Evolutionary conservation across 1,139 yeast genomes (phyloP).

Genomic region (Nakaseomyces uthaithaninus): DNA sequence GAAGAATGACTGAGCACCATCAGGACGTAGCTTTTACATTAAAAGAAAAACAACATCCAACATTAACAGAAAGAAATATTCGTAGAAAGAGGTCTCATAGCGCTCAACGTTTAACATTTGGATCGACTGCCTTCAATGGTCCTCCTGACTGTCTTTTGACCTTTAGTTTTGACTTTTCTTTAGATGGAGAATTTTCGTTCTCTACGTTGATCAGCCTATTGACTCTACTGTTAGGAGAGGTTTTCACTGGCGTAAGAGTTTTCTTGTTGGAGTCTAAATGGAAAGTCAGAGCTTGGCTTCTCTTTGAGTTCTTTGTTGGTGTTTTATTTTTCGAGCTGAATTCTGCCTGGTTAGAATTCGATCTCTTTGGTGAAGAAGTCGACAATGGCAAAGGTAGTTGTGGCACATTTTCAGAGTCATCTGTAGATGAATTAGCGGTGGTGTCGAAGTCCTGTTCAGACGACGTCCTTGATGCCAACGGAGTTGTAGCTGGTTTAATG

Average conservation of each 20-base stretch:
- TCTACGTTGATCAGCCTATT: conserved; percentile 27
- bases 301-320: conserved; percentile 12
- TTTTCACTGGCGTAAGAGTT: conserved; percentile 26
- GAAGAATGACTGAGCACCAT: not conserved
- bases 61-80: not conserved
- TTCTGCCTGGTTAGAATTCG: not conserved
- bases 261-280: conserved; percentile 28
- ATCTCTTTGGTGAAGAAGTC: conserved; percentile 11
- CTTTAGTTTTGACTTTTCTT: not conserved
- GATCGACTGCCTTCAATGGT: conserved; percentile 2
- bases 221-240: conserved; percentile 30
- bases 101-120: not conserved
- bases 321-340: conserved; percentile 1
- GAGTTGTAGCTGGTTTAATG: conserved; percentile 9
- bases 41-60: not conserved
- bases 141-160: conserved; percentile 1
- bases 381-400: conserved; percentile 5
- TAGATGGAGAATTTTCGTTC: conserved; percentile 2
- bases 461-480: conserved; percentile 11
- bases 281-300: conserved; percentile 30
- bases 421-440: not conserved
- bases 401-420: conserved; percentile 8
- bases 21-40: not conserved
- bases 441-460: conserved; percentile 8
- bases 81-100: not conserved